These are phyloP conservation scores for Chamaenerion angustifolium DNA, from an alignment of 345 rosid species.

Conservation along the genomic window DNA sequence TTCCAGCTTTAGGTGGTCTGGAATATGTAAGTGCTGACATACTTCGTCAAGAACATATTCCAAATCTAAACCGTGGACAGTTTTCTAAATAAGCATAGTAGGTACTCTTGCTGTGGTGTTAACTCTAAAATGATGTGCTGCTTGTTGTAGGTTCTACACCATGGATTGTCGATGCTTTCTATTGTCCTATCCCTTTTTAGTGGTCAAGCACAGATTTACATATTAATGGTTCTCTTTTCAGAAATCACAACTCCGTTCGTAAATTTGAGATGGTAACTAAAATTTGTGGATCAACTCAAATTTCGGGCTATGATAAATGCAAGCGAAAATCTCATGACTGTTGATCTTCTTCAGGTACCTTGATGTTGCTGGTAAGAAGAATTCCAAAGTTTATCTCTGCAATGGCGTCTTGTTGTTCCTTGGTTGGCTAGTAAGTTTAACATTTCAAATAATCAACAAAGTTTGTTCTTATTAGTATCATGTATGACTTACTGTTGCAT, in stretches of 20 bases:
- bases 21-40: slow-evolving; percentile 50
- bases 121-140: not conserved
- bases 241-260: slow-evolving; percentile 73
- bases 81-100: not conserved
- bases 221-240: slow-evolving; percentile 68
- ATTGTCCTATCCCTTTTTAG: slow-evolving; percentile 50
- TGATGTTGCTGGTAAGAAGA: slow-evolving; percentile 61
- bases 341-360: slow-evolving; percentile 40
- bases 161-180: slow-evolving; percentile 60
- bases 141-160: slow-evolving; percentile 49
- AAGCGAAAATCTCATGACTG: not conserved
- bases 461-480: not conserved
- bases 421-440: slow-evolving; percentile 70
- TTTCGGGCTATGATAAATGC: not conserved
- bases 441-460: not conserved
- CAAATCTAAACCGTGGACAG: too few relatives aligned
- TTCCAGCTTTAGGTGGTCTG: slow-evolving; percentile 63
- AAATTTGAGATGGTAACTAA: slow-evolving; percentile 61
- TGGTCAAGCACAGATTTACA: slow-evolving; percentile 65
- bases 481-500: not conserved
- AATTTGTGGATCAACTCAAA: not conserved
- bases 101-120: not conserved
- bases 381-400: slow-evolving; percentile 35
- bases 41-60: not conserved
- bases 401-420: slow-evolving; percentile 66